A percentile compares a stretch with the other conserved stretches of the same genome.
phyloP scores from a whole-genome alignment of 164 flowering plant species.

The Santalum album region DNA sequence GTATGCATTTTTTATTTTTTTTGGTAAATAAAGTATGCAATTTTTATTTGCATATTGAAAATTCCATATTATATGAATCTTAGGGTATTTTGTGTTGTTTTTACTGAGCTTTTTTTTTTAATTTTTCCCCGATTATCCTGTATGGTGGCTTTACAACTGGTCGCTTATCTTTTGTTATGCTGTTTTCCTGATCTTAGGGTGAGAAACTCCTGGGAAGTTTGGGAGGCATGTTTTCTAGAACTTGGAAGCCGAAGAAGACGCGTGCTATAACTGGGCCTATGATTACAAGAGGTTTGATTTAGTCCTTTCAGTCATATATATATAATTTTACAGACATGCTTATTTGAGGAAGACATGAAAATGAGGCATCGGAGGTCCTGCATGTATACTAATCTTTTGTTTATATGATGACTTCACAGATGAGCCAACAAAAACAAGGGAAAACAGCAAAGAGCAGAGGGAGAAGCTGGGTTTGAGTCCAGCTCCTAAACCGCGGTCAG shows the following conservation, averaged over 20 bases:
- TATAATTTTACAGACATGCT: too few relatives aligned
- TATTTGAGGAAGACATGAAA: too few relatives aligned
- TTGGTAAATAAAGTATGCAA: too few relatives aligned
- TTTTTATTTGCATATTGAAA: too few relatives aligned
- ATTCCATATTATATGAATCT: too few relatives aligned
- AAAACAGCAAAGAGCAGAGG: conserved; percentile 43
- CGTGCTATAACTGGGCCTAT: conserved; percentile 61
- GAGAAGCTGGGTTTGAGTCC: conserved; percentile 57
- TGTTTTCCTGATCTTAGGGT: conserved; percentile 30
- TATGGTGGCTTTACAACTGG: neutral
- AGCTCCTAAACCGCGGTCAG: conserved; percentile 28
- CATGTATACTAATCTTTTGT: neutral
- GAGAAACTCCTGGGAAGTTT: conserved; percentile 83
- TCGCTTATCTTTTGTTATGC: neutral
- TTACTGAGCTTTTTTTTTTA: too few relatives aligned
- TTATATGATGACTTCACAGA: conserved; percentile 39
- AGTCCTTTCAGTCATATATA: neutral
- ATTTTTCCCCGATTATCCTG: neutral
- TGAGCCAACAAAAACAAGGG: conserved; percentile 33
- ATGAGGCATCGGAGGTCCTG: neutral
- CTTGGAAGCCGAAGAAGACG: conserved; percentile 93
- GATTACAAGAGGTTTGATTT: conserved; percentile 33
- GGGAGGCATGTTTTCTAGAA: conserved; percentile 82
- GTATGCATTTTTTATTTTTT: too few relatives aligned
- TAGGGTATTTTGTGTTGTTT: too few relatives aligned